These are phyloP conservation scores for Lipomyces japonicus DNA, from an alignment of 805 yeast genomes.

Conservation along the genomic window DNA sequence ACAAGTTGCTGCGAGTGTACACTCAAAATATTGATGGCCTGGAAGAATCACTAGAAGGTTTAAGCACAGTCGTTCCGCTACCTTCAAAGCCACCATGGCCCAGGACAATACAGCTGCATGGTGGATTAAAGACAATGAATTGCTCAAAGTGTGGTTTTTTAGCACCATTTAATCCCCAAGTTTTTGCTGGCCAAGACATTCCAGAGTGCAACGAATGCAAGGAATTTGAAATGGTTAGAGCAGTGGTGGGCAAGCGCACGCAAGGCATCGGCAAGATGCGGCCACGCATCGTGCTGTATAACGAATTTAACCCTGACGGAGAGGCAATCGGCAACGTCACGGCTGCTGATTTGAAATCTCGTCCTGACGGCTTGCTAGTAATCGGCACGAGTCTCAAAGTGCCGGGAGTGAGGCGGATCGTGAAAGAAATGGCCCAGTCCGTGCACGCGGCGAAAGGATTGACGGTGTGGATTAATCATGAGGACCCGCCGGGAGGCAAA, in stretches of 20 bases:
- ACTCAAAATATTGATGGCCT: constrained; percentile 87
- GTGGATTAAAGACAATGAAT: constrained; percentile 65
- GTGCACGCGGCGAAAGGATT: constrained; percentile 57
- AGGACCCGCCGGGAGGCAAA: constrained; percentile 40
- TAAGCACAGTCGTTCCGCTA: constrained; percentile 52
- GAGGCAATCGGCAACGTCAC: constrained; percentile 77
- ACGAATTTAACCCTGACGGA: constrained; percentile 82
- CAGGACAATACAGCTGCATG: constrained; percentile 76
- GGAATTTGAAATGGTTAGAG: constrained; percentile 54
- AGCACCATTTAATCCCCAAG: constrained; percentile 49
- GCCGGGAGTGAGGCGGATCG: constrained; percentile 63
- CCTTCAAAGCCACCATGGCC: constrained; percentile 46
- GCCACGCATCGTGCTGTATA: constrained; percentile 65
- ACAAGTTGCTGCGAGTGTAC: constrained; percentile 66
- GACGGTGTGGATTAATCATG: constrained; percentile 59
- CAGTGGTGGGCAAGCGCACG: constrained; percentile 59
- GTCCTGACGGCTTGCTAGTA: constrained; percentile 74
- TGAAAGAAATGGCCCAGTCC: constrained; percentile 55
- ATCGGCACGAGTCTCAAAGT: constrained; percentile 84
- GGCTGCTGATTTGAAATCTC: constrained; percentile 57
- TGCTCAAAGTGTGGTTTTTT: constrained; percentile 73
- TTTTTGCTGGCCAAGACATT: constrained; percentile 43
- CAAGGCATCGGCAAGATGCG: constrained; percentile 61
- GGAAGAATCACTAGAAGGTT: constrained; percentile 54
- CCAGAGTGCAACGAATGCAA: constrained; percentile 66